Evolutionary conservation across 148 eudicot genomes (phyloP).

Genomic region (Chenopodium berlandieri): DNA sequence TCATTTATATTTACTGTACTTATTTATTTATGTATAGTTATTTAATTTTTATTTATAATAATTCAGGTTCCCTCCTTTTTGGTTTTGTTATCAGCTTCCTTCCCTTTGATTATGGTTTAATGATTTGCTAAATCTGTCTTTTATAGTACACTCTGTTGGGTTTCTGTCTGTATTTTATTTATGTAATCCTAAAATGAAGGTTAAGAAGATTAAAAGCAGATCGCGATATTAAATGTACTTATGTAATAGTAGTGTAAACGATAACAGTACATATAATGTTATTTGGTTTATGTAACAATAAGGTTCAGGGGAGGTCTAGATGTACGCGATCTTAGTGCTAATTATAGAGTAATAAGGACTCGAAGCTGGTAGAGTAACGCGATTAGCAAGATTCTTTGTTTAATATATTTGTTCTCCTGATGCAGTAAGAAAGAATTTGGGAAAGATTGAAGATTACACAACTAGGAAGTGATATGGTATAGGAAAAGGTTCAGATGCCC

Average conservation of each 20-base stretch:
- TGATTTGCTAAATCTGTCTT: neutral
- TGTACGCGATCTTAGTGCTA: neutral
- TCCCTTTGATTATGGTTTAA: conserved; percentile 7
- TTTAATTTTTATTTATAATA: neutral
- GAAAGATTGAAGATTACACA: conserved; percentile 12
- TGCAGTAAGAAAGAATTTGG: neutral
- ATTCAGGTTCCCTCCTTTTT: conserved; percentile 41
- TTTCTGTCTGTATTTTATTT: conserved; percentile 5
- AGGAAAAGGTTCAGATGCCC: conserved; percentile 10
- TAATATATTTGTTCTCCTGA: neutral
- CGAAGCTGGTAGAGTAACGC: neutral
- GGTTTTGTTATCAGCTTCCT: conserved; percentile 34
- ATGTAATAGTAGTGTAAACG: neutral
- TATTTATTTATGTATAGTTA: neutral
- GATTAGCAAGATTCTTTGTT: neutral
- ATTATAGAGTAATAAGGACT: neutral
- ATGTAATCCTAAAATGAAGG: neutral
- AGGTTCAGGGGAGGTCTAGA: neutral
- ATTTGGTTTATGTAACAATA: neutral
- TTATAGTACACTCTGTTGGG: neutral
- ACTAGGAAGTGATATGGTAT: neutral
- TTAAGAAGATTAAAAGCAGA: neutral
- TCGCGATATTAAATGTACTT: neutral
- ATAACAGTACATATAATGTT: neutral
- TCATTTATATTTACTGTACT: neutral